phyloP scores from a whole-genome alignment of 176 grass and related monocot species.

The Triticum timopheevii region DNA sequence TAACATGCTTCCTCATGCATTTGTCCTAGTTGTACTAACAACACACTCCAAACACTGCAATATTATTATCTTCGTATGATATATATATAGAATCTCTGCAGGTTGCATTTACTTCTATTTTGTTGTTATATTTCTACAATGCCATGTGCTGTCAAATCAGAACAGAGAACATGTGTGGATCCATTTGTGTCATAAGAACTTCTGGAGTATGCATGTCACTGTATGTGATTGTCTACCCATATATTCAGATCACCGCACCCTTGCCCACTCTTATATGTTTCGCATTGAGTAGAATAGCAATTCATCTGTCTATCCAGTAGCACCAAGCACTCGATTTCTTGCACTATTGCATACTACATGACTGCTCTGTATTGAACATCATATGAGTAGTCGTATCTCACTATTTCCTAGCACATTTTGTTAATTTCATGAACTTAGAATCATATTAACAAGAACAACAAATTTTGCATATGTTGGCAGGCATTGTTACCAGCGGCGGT shows the following conservation, averaged over 20 bases:
- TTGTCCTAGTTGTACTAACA: neutral
- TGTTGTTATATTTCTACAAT: neutral
- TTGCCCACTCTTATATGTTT: neutral
- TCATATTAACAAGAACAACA: neutral
- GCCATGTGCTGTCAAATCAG: neutral
- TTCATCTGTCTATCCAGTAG: neutral
- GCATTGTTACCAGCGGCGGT: constrained; percentile 22
- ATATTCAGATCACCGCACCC: neutral
- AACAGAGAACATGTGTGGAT: neutral
- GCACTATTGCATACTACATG: neutral
- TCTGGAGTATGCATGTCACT: neutral
- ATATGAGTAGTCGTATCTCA: too few species aligned
- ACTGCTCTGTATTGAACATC: neutral
- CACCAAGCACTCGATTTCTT: neutral
- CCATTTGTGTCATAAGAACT: neutral
- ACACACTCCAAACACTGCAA: neutral
- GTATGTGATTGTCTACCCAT: neutral
- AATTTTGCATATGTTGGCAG: constrained; percentile 28
- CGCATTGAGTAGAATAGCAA: neutral
- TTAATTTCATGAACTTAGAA: neutral
- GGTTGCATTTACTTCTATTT: neutral
- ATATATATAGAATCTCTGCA: neutral
- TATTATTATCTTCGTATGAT: neutral
- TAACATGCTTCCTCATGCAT: neutral
- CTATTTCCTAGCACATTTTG: neutral